A percentile compares a stretch with the other conserved stretches of the same genome.
phyloP scores from a whole-genome alignment of 306 rosid genomes.

The Ziziphus jujuba region DNA sequence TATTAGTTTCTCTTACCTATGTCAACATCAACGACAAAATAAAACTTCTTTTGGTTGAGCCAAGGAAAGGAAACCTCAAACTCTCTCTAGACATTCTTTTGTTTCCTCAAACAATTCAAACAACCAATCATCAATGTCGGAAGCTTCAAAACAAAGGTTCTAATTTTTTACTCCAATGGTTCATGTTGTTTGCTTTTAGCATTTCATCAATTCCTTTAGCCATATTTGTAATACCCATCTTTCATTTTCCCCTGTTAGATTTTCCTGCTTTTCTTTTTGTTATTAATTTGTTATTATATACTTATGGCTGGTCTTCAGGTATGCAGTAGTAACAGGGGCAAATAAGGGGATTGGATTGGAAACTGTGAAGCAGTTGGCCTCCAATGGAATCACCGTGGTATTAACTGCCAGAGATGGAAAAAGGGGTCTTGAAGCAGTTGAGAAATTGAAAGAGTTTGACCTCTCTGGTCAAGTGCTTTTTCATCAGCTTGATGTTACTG shows the following conservation, averaged over 20 bases:
- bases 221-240: neutral
- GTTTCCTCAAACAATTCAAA: no score
- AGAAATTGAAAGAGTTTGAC: conserved; percentile 11
- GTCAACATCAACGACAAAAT: no score
- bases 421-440: conserved; percentile 37
- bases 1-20: no score
- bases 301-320: neutral
- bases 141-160: no score
- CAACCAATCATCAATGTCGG: no score
- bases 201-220: no score
- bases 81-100: no score
- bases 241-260: neutral
- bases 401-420: conserved; percentile 36
- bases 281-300: neutral
- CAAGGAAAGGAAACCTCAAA: no score
- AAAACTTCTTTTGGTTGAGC: no score
- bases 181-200: no score
- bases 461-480: conserved; percentile 19
- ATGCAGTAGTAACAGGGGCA: conserved; percentile 40
- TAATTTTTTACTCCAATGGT: no score
- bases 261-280: no score
- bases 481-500: conserved; percentile 37
- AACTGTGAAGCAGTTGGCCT: conserved; percentile 31
- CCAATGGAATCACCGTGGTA: conserved; percentile 28
- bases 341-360: conserved; percentile 37